Conservation (phyloP, 768 basidiomycete species). For the Boletus pseudopeckii region DNA sequence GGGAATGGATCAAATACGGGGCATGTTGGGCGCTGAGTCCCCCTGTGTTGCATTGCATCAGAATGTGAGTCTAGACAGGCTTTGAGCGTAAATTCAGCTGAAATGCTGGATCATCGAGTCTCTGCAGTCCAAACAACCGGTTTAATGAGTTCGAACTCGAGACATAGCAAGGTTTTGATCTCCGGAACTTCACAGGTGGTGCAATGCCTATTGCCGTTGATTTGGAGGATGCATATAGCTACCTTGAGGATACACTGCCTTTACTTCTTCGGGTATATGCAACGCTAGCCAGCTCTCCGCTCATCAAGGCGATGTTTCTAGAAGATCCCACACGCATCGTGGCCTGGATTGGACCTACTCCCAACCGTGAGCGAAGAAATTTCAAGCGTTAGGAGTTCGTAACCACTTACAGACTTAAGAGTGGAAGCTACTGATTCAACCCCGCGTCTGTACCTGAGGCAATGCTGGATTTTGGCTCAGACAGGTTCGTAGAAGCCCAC, state of each 20-base stretch:
- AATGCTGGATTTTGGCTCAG: background rate
- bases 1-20: background rate
- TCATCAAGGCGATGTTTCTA: background rate
- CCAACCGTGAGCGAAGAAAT: background rate
- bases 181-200: background rate
- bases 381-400: too few species aligned
- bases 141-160: background rate
- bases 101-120: background rate
- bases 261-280: slow-evolving; percentile 2
- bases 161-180: background rate
- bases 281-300: background rate
- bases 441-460: background rate
- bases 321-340: background rate
- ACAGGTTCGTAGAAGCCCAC: background rate
- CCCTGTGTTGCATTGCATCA: background rate
- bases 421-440: background rate
- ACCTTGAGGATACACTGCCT: slow-evolving; percentile 11
- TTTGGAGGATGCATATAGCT: background rate
- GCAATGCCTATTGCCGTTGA: background rate
- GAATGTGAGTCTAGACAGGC: background rate
- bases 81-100: background rate
- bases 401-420: background rate
- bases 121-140: background rate
- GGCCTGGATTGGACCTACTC: background rate
- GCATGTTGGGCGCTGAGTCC: background rate